phyloP scores from a whole-genome alignment of 2,329 filamentous ascomycete species.

The Pseudogymnoascus sp. region DNA sequence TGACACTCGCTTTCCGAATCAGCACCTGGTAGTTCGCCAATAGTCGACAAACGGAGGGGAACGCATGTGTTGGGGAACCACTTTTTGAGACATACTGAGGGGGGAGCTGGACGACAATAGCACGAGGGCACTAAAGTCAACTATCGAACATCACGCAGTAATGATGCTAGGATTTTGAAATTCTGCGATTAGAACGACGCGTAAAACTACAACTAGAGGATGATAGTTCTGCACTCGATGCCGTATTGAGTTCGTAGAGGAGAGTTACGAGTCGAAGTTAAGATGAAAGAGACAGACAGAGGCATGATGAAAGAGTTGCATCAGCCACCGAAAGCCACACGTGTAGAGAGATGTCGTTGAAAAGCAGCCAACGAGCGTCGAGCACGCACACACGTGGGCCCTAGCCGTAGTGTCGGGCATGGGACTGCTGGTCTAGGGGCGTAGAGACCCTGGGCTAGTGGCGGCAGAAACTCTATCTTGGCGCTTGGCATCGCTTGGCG shows the following conservation, averaged over 20 bases:
- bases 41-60: background rate
- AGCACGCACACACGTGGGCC: background rate
- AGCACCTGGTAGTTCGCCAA: background rate
- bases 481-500: background rate
- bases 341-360: background rate
- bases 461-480: background rate
- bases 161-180: background rate
- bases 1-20: background rate
- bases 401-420: background rate
- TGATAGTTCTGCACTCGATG: background rate
- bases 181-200: background rate
- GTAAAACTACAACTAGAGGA: background rate
- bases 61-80: background rate
- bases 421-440: background rate
- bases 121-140: background rate
- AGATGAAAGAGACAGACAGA: background rate
- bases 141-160: background rate
- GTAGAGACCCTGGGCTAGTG: background rate
- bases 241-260: background rate
- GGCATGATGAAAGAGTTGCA: background rate
- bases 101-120: background rate
- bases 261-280: background rate
- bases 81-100: background rate
- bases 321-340: background rate
- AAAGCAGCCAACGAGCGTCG: background rate